Conservation (phyloP, 768 basidiomycete species). For the Pisolithus marmoratus region DNA sequence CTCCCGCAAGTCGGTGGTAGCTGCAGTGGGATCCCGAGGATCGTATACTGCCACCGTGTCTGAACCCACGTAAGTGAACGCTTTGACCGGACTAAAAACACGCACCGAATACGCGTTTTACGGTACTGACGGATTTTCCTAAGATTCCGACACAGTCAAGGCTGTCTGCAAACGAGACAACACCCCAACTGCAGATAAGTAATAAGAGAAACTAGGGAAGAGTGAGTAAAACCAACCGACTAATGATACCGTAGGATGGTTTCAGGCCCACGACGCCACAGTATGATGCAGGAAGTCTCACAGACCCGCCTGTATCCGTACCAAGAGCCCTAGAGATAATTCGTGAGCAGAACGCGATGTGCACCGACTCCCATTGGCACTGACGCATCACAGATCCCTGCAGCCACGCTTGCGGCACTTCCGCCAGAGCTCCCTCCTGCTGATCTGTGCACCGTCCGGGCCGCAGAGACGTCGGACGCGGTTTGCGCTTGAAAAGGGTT, state of each 20-base stretch:
- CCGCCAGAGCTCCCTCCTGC: conserved; percentile 96
- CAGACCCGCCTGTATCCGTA: conserved; percentile 95
- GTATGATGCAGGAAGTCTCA: conserved; percentile 88
- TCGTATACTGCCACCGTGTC: conserved; percentile 46
- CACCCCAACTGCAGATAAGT: conserved; percentile 63
- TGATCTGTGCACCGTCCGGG: conserved; percentile 41
- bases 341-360: conserved; percentile 1
- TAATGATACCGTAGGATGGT: conserved; percentile 89
- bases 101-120: conserved; percentile 61
- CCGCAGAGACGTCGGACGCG: conserved; percentile 15
- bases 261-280: conserved; percentile 91
- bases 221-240: conserved; percentile 48
- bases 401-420: conserved; percentile 88
- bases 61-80: conserved; percentile 7
- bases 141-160: conserved; percentile 91
- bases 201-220: conserved; percentile 2
- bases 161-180: conserved; percentile 91
- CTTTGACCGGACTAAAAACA: conserved; percentile 1
- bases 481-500: conserved; percentile 55
- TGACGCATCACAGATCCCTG: conserved; percentile 78
- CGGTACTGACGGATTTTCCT: conserved; percentile 44
- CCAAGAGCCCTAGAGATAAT: conserved; percentile 65
- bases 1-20: conserved; percentile 33
- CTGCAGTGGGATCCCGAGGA: conserved; percentile 69
- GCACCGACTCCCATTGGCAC: conserved; percentile 23